phyloP scores from a whole-genome alignment of 129 eudicot genomes.

The Pulicaria dysenterica region DNA sequence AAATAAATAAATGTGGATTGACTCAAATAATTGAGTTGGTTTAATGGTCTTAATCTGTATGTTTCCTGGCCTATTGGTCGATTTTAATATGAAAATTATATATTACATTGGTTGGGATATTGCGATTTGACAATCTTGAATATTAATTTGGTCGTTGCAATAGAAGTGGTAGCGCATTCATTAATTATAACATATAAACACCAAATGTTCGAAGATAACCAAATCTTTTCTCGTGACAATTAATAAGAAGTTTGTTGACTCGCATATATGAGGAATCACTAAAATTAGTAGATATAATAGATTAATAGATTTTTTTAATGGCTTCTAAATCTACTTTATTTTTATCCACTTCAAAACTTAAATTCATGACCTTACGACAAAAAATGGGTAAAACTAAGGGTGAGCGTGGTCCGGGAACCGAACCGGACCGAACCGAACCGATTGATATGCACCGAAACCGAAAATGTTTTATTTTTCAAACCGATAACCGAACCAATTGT shows the following conservation, averaged over 20 bases:
- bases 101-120: background rate
- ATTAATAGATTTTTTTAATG: too few relatives aligned
- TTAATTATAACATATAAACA: background rate
- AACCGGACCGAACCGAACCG: too few relatives aligned
- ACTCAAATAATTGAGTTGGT: conserved; percentile 20
- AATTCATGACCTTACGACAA: too few relatives aligned
- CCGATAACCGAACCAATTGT: too few relatives aligned
- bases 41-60: conserved; percentile 8
- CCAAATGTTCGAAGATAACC: conserved; percentile 16
- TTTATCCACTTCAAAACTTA: too few relatives aligned
- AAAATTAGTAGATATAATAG: too few relatives aligned
- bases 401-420: too few relatives aligned
- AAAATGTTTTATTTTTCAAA: too few relatives aligned
- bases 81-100: background rate
- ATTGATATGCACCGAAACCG: too few relatives aligned
- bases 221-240: conserved; percentile 28
- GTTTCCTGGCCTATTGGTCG: background rate
- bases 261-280: background rate
- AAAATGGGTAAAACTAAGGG: too few relatives aligned
- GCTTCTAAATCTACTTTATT: too few relatives aligned
- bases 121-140: background rate
- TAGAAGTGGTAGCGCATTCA: too few relatives aligned
- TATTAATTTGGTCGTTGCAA: background rate
- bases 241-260: conserved; percentile 16
- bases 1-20: background rate